A percentile compares a stretch with the other conserved stretches of the same genome.
phyloP scores from a whole-genome alignment of 352 stramenopile genomes.

The Phytophthora macrochlamydospora region DNA sequence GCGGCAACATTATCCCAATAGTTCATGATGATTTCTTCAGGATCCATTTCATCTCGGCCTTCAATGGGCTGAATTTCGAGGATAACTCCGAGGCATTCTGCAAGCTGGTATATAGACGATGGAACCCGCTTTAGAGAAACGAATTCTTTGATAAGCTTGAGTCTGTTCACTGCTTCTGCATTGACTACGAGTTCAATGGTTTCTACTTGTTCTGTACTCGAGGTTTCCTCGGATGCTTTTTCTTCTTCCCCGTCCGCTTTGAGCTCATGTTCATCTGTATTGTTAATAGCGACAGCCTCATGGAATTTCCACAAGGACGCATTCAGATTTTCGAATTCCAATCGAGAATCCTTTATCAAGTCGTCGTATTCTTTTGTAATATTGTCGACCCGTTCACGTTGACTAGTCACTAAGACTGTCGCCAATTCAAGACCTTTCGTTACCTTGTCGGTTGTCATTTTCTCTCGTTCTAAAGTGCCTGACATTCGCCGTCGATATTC shows the following conservation, averaged over 20 bases:
- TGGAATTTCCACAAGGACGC: constrained; percentile 33
- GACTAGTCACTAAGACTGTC: constrained; percentile 33
- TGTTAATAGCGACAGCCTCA: constrained; percentile 29
- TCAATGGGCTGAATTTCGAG: constrained; percentile 67
- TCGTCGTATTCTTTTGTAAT: constrained; percentile 62
- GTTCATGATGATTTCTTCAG: constrained; percentile 76
- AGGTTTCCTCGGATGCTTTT: neutral
- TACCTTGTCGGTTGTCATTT: constrained; percentile 55
- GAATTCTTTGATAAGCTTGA: constrained; percentile 45
- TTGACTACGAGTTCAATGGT: neutral
- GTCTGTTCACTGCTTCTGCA: constrained; percentile 1
- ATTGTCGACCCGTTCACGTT: constrained; percentile 42
- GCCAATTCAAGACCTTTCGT: constrained; percentile 53
- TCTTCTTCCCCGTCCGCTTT: neutral
- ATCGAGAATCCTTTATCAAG: constrained; percentile 43
- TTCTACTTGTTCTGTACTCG: neutral
- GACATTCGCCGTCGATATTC: constrained; percentile 61
- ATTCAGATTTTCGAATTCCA: constrained; percentile 33
- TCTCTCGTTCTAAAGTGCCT: constrained; percentile 62
- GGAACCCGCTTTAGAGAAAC: constrained; percentile 39
- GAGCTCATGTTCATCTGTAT: neutral
- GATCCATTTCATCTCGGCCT: constrained; percentile 65
- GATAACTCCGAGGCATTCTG: constrained; percentile 72
- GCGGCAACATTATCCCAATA: constrained; percentile 61
- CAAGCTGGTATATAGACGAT: constrained; percentile 62